Evolutionary conservation across 805 yeast genomes (phyloP), one percentile per base, ranked within the genome.

Genomic region (Saturnispora serradocipensis): DNA sequence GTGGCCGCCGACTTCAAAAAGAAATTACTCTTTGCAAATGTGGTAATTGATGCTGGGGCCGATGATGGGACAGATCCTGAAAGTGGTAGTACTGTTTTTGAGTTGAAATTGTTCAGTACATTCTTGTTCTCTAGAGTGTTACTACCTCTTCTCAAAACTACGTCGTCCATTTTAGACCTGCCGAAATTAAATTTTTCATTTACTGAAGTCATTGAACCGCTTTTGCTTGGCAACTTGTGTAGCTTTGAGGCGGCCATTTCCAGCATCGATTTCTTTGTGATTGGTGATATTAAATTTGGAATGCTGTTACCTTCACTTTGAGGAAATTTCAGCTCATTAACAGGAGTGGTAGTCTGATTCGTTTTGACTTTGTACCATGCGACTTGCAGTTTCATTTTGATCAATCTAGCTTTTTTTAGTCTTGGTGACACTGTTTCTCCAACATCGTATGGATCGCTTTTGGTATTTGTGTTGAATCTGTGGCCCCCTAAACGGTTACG

Each of bases 331-430:
- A 72, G 61, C 18, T 64, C 61, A 24, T 54, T 46, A 16, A 70
- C 53, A 5, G 73, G 69, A 2, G 65, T 66, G 6, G 60, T 58
- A 1, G 67, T 65, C 59, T 77, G 81, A 55, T 76, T 71, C 1
- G 81, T 77, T 51, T 69, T 69, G 43, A 73, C 72, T 58, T 77
- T 78, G 61, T 72, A 78, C 57, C 75, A 75, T 2, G 83, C 83
- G 46, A 77, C 59, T 56, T 75, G 74, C 24, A 78, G 63, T 55
- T 80, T 71, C 53, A 73, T 64, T 56, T 74, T 72, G 53, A 78
- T 67, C 56, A 67, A 69, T 46, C 73, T 61, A 5, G 75, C 76
- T 35, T 70, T 63, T 57, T 64, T 58, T 51, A 61, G 53, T 32
- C 60, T 54, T 49, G 66, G 67, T 24, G 67, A 57, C 8, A 53